Conservation (phyloP, 2,329 filamentous ascomycete genomes). For the Cercospora zeae-maydis region DNA sequence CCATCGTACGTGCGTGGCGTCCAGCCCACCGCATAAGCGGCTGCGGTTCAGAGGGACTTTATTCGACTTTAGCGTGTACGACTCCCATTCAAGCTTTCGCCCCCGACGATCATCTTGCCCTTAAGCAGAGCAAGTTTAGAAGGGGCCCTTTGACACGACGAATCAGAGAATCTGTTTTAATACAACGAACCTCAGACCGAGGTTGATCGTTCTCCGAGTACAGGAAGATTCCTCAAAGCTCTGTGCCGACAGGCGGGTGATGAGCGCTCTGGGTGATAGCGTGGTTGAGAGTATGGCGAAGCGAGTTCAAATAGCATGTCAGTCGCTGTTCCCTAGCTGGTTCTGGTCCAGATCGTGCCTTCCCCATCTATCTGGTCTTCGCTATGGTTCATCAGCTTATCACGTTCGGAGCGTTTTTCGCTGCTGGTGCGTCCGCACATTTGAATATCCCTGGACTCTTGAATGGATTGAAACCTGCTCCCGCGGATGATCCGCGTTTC, state of each 20-base stretch:
- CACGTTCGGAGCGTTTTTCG: conserved; percentile 1
- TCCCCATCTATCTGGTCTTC: not conserved
- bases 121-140: not conserved
- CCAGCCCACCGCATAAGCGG: conserved; percentile 6
- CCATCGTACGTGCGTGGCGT: not conserved
- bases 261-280: not conserved
- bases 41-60: not conserved
- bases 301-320: not conserved
- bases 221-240: not conserved
- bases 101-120: conserved; percentile 7
- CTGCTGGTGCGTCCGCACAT: conserved; percentile 10
- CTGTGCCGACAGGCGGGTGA: not conserved
- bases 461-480: conserved; percentile 25
- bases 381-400: conserved; percentile 8
- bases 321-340: not conserved
- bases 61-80: conserved; percentile 1
- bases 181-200: not conserved
- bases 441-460: conserved; percentile 23
- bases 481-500: conserved; percentile 28
- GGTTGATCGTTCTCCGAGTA: not conserved
- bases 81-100: not conserved
- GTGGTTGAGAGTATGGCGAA: not conserved
- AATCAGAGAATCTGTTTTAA: conserved; percentile 1
- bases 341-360: not conserved
- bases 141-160: not conserved